These are phyloP conservation scores for Dothideomycetes sp. DNA, from an alignment of 2,329 filamentous ascomycete species.

Conservation along the genomic window DNA sequence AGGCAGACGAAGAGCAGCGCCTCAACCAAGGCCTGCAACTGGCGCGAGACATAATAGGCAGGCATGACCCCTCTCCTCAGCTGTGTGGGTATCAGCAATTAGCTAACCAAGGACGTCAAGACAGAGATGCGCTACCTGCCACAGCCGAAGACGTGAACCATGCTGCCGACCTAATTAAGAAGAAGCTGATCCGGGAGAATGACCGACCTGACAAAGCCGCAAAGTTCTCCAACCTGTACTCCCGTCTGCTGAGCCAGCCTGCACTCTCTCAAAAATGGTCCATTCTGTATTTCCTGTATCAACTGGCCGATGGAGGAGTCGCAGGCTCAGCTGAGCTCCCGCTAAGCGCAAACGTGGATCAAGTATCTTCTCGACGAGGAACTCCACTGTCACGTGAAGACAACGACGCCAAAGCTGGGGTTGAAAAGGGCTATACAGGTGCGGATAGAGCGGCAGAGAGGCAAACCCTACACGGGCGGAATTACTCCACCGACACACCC, in stretches of 20 bases:
- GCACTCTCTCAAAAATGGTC: slow-evolving; percentile 95
- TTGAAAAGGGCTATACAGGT: no score
- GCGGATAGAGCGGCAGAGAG: slow-evolving; percentile 2
- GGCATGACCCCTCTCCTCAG: slow-evolving; percentile 13
- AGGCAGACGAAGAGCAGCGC: slow-evolving; percentile 56
- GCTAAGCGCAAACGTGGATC: not conserved
- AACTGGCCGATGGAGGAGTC: slow-evolving; percentile 51
- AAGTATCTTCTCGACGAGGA: not conserved
- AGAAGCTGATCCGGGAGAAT: slow-evolving; percentile 70
- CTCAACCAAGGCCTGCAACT: slow-evolving; percentile 50
- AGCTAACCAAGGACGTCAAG: slow-evolving; percentile 3
- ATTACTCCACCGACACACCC: slow-evolving; percentile 9
- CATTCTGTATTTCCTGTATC: slow-evolving; percentile 82
- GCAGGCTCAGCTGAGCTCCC: not conserved
- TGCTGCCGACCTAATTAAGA: slow-evolving; percentile 84
- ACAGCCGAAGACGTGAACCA: slow-evolving; percentile 71
- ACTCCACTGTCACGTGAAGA: not conserved
- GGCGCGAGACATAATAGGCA: slow-evolving; percentile 36
- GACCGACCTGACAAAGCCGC: slow-evolving; percentile 63
- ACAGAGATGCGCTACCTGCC: slow-evolving; percentile 34
- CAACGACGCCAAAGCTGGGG: not conserved
- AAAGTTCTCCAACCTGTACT: slow-evolving; percentile 83
- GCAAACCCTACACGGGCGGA: not conserved
- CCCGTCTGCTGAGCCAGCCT: slow-evolving; percentile 75
- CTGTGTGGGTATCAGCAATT: slow-evolving; percentile 30